Base-by-base conservation (phyloP, 768 basidiomycete genomes). In the Chalciporus chontae region DNA sequence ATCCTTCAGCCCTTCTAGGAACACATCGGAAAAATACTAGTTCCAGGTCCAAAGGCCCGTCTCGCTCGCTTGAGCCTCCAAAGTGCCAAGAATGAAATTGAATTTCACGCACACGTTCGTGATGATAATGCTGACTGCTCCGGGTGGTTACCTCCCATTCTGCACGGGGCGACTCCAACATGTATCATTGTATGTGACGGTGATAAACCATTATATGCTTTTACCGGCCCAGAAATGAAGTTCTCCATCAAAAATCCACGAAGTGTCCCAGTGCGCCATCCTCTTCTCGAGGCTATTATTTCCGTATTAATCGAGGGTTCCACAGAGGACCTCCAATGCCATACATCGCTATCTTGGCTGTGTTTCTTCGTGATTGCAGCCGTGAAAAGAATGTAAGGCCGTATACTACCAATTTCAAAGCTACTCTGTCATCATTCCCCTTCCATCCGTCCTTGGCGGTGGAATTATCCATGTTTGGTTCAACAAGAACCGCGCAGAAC, bases 221-320 rank as follows among this genome's bases (percentile, higher is more conserved):
- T 51, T 24, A 23, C 40, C 45, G 32, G 3, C 47, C 46, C 44
- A 45, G 43, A 32, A 39, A 47, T 24, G 31, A 43, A 23, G 15
- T 37, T 24, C 46, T 40, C 42, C 18, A 40, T 50, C 51, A 47
- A 44, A 45, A 24, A 26, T 50, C 36, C 23, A 45, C 31, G 11
- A 47, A 31, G 24, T 8, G 38, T 27, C 24, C 19, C 31, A 6
- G 34, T 36, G 34, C n/a, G 34, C 34, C 34, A n/a, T 36, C 34
- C 15, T n/a, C 47, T 51, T 51, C 48, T 49, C 42, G 48, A 40
- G 34, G 7, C 45, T 48, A 37, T 55, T 63, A 52, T 36, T 34
- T 47, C 40, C 50, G 10, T 31, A 31, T 31, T 31, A 37, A 26
- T 43, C 43, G 34, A 44, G 60, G 46, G n/a, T n/a, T 36, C 1